A percentile compares a stretch with the other conserved stretches of the same genome.
Evolutionary conservation across 371 early-diverging fungal genomes (phyloP).

Genomic region (Mortierella sp.): DNA sequence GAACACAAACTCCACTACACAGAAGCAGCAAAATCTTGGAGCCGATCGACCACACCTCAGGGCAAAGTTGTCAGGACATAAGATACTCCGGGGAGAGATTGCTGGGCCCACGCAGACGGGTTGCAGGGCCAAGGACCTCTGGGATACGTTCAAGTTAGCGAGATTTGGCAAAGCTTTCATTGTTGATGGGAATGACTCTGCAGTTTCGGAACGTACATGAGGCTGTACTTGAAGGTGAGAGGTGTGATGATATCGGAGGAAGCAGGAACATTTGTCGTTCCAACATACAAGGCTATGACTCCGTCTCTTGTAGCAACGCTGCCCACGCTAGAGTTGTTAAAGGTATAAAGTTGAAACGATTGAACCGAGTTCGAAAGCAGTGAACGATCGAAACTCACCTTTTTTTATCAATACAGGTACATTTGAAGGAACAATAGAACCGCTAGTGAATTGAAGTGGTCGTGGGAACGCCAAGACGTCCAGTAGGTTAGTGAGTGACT

Average conservation of each 20-base stretch:
- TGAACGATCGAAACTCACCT: slow-evolving; percentile 12
- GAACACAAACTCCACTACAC: slow-evolving; percentile 19
- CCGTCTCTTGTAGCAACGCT: slow-evolving; percentile 25
- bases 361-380: background rate
- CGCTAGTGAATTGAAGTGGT: slow-evolving; percentile 11
- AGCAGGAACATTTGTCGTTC: slow-evolving; percentile 25
- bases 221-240: slow-evolving; percentile 22
- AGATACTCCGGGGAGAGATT: slow-evolving; percentile 23
- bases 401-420: slow-evolving; percentile 16
- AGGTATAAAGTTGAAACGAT: slow-evolving; percentile 11
- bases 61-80: slow-evolving; percentile 19
- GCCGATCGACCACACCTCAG: slow-evolving; percentile 23
- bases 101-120: slow-evolving; percentile 17
- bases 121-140: slow-evolving; percentile 19
- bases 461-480: slow-evolving; percentile 11
- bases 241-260: slow-evolving; percentile 31
- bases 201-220: slow-evolving; percentile 16
- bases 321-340: slow-evolving; percentile 17
- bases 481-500: too few species aligned
- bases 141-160: slow-evolving; percentile 21
- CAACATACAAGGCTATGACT: slow-evolving; percentile 20
- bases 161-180: slow-evolving; percentile 27
- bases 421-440: slow-evolving; percentile 7
- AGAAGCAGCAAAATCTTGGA: slow-evolving; percentile 16
- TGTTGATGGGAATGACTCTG: slow-evolving; percentile 20